Percentiles rank a stretch among this genome's conserved stretches.
Evolutionary conservation across 1,139 yeast species (phyloP).

Genomic region (Kurtzmaniella quercitrusa): DNA sequence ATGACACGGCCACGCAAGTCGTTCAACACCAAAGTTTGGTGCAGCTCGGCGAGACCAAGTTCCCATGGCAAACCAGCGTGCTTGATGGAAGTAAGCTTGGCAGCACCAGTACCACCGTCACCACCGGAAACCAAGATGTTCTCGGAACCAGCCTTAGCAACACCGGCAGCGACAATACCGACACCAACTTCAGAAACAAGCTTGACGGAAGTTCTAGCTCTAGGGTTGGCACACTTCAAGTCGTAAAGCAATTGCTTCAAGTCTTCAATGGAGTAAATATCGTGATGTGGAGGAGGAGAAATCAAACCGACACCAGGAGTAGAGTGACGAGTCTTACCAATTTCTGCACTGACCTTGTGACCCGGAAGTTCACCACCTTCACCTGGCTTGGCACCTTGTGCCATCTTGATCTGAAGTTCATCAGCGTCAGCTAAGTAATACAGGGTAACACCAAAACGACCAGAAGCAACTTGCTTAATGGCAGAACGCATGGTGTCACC

Average conservation of each 20-base stretch:
- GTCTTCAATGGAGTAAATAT: constrained; percentile 96
- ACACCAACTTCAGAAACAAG: constrained; percentile 98
- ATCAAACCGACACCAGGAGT: constrained; percentile 96
- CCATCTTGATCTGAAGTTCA: constrained; percentile 97
- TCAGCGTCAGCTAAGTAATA: constrained; percentile 93
- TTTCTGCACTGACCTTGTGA: constrained; percentile 80
- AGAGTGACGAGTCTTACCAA: constrained; percentile 95
- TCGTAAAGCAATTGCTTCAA: constrained; percentile 95
- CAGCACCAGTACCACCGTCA: constrained; percentile 99
- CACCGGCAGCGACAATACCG: constrained; percentile 98
- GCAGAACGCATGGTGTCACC: constrained; percentile 99
- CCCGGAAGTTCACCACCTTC: constrained; percentile 99
- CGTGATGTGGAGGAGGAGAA: constrained; percentile 98
- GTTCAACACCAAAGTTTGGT: constrained; percentile 92
- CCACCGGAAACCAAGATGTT: constrained; percentile 94
- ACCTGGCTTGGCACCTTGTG: constrained; percentile 99
- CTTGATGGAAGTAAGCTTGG: constrained; percentile 94
- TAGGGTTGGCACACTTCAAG: constrained; percentile 93
- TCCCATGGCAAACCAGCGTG: constrained; percentile 99
- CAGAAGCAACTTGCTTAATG: constrained; percentile 96
- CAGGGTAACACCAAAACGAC: constrained; percentile 97
- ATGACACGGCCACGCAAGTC: constrained; percentile 93
- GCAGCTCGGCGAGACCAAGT: constrained; percentile 96
- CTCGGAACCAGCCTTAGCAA: constrained; percentile 97
- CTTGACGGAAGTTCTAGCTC: constrained; percentile 95